Base-by-base conservation (phyloP, 2,329 filamentous ascomycete species). In the Pestalotiopsis sp. region DNA sequence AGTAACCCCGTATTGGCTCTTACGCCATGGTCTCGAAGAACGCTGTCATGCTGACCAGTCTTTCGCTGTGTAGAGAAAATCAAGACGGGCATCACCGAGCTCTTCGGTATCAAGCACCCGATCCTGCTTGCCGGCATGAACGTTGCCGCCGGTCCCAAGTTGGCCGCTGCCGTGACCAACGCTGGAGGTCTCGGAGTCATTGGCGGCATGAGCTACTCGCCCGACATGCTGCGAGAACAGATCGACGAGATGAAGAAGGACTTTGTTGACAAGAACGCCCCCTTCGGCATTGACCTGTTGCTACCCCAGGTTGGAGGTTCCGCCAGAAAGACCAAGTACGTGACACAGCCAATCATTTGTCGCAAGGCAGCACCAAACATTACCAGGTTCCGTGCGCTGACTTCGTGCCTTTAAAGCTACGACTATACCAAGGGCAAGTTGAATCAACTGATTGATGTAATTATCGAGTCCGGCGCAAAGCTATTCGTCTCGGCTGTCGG, bases 341-440 rank as follows among this genome's bases (percentile, higher is more conserved):
- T 78, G 14, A 31, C 17, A 11, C 20, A n/a, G 11, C 56, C 14
- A 17, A 36, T 4, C 4, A 23, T 7, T 9, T 31, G 36, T 61
- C 36, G 9, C 49, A 25, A 11, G 41, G 11, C 58, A 65, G 59
- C 27, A n/a, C 4, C 17, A 17, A 17, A 4, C 59, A 36, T 14
- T 20, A 11, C 13, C 11, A 38, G 4, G 13, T n/a, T 4, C 59
- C 12, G 12, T 58, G 69, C 69, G 65, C 71, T 70, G 70, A 74
- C 66, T 67, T 36, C 66, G n/a, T 73, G 73, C 61, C 68, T 70
- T 49, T 67, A 68, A 77, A 98, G 95, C 90, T 97, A 98, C 84
- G 96, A 99, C 84, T 99, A 99, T 87, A 99, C 96, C 78, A 98
- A 99, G 87, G 96, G 96, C 81, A 98, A 98, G 86, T 93, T 99